Evolutionary conservation across 352 stramenopile genomes (phyloP), one percentile per base, ranked within the genome.

Genomic region (Thraustochytrium striatum): DNA sequence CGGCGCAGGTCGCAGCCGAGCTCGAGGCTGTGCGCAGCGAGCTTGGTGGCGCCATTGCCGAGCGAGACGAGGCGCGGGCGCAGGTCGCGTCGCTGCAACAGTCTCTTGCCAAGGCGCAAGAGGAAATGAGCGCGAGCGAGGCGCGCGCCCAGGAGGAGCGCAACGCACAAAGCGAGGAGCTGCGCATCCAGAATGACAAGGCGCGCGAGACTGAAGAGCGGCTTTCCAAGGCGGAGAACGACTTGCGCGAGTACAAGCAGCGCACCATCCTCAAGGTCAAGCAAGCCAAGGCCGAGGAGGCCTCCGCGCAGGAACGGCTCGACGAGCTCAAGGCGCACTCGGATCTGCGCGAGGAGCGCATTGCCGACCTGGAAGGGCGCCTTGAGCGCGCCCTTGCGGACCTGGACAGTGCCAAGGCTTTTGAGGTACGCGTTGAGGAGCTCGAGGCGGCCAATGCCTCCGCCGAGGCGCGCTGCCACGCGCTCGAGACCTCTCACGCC

Each of bases 161-260:
- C 2, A 30, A n/a, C 11, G 52, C 52, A 0, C 65, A 75, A 28
- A 43, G 44, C 30, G 65, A 55, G 11, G 65, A 30, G 30, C 44
- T 75, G 0, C 65, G 65, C 25, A 38, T 75, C 33, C 65, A 75
- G 35, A 75, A 47, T 32, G 44, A 75, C 25, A 75, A 61, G 52
- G 44, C 52, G 43, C 65, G 68, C 41, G 30, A 62, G 35, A 43
- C 65, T 3, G 65, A 75, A n/a, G 8, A 61, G 2, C 32, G 50
- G n/a, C 35, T 61, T 5, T 13, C 43, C 28, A 39, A 43, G 5
- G 65, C 52, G 2, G 43, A 30, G 0, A 38, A 75, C 21, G 65
- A 75, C 1, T 43, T 75, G 30, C 58, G 33, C 32, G 50, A 75
- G 65, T 30, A 30, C 0, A 75, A 75, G 36, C 65, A 75, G 36